Conservation (phyloP, 805 yeast species). For the Metschnikowia lochheadii region DNA sequence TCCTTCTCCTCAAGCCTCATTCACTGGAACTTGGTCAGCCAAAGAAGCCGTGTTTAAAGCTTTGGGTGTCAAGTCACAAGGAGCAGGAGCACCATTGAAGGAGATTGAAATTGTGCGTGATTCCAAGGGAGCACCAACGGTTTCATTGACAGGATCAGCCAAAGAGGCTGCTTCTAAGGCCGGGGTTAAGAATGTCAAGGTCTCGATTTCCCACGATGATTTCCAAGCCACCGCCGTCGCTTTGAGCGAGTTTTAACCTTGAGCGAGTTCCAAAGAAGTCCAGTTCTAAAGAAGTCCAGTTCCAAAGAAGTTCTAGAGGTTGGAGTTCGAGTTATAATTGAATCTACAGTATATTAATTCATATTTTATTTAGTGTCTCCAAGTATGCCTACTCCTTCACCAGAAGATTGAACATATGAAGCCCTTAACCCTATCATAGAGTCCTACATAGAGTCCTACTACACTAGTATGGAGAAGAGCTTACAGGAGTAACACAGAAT, state of each 20-base stretch:
- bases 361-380: too few species aligned
- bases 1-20: conserved; percentile 80
- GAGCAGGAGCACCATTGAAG: conserved; percentile 91
- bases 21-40: conserved; percentile 98
- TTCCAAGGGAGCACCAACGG: conserved; percentile 76
- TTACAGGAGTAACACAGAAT: too few species aligned
- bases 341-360: too few species aligned
- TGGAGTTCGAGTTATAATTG: too few species aligned
- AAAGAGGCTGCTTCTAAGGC: conserved; percentile 63
- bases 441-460: too few species aligned
- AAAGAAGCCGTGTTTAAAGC: conserved; percentile 99
- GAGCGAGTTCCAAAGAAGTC: conserved; percentile 42
- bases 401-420: too few species aligned
- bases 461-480: too few species aligned
- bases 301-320: too few species aligned
- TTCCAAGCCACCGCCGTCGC: conserved; percentile 98
- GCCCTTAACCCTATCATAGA: too few species aligned
- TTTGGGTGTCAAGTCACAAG: conserved; percentile 79
- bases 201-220: conserved; percentile 94
- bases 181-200: conserved; percentile 69
- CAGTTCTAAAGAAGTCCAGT: not conserved
- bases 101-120: conserved; percentile 85
- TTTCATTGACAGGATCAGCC: conserved; percentile 73
- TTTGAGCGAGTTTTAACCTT: conserved; percentile 63
- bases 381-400: too few species aligned